Conservation (phyloP, 2,329 filamentous ascomycete genomes). For the Annulohypoxylon truncatum region DNA sequence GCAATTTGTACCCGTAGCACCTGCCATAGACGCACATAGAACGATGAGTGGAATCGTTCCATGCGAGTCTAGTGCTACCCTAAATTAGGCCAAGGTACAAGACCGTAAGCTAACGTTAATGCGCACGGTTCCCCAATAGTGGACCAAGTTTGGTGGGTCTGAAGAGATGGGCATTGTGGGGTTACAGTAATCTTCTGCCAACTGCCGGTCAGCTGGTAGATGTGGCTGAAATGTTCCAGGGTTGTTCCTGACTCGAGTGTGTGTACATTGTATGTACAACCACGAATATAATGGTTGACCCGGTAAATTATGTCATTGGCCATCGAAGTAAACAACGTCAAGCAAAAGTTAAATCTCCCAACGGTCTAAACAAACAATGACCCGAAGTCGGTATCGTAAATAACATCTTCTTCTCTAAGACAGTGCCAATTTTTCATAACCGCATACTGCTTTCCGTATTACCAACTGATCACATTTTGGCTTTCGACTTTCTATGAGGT, state of each 20-base stretch:
- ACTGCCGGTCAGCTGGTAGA: background rate
- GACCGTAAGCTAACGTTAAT: background rate
- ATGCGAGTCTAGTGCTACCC: background rate
- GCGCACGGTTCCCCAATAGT: background rate
- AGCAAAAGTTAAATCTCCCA: background rate
- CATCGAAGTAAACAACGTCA: constrained; percentile 25
- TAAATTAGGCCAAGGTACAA: constrained; percentile 8
- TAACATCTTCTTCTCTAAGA: background rate
- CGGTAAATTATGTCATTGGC: constrained; percentile 46
- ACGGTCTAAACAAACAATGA: constrained; percentile 12
- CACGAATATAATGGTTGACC: constrained; percentile 40
- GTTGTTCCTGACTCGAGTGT: background rate
- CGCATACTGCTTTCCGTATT: background rate
- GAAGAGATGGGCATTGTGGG: background rate
- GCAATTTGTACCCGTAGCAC: constrained; percentile 5
- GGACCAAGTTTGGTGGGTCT: too few relatives aligned
- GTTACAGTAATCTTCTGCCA: background rate
- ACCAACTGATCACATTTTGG: background rate
- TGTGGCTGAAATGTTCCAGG: background rate
- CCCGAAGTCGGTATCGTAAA: background rate
- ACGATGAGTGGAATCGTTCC: constrained; percentile 14
- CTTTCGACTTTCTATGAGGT: constrained; percentile 36
- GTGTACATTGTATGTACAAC: too few relatives aligned
- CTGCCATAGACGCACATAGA: background rate
- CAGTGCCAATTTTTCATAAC: background rate